Evolutionary conservation across 257 asterid genomes (phyloP), one percentile per base, ranked within the genome.

Genomic region (Przewalskia tangutica): DNA sequence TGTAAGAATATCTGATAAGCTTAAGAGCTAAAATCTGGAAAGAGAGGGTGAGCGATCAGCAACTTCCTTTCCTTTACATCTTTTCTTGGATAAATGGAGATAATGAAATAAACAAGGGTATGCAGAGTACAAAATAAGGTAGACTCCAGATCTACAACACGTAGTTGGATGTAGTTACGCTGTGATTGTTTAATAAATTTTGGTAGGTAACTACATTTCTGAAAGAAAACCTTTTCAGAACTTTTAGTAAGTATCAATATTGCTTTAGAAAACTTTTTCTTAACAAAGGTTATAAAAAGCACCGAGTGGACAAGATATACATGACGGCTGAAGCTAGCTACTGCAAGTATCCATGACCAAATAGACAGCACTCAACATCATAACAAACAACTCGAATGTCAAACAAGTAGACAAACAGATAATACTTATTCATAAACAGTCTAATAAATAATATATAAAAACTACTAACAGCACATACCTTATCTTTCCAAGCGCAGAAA

Each of bases 401-500:
- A 50, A 75, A 75, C 80, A 75, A 27, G 80, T 27, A 50, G 23
- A 6, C 60, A 73, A 48, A 48, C n/a, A 12, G 60, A 48, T 23
- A 23, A 75, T 27, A 75, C 4, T 17, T 73, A 50, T 75, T 75
- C 46, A 27, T 7, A 50, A 48, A 48, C 42, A 48, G 44, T 73
- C 60, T 46, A 23, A 73, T 48, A 73, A 40, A 73, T 23, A 4
- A 23, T 12, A 48, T 68, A 23, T 14, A 27, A 75, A 75, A 8
- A 27, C 32, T 27, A 73, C 46, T 8, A 75, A 27, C 10, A 50
- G 81, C 77, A 81, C 88, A 38, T 23, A 88, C 99, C 98, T 90
- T 86, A 95, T 92, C 85, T 91, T 88, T 87, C 99, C 98, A 86
- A 96, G 87, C 16, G 91, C 88, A 14, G 98, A 94, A 80, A 96